Conservation (phyloP, 805 yeast species). For the Cyberlindnera mrakii region DNA sequence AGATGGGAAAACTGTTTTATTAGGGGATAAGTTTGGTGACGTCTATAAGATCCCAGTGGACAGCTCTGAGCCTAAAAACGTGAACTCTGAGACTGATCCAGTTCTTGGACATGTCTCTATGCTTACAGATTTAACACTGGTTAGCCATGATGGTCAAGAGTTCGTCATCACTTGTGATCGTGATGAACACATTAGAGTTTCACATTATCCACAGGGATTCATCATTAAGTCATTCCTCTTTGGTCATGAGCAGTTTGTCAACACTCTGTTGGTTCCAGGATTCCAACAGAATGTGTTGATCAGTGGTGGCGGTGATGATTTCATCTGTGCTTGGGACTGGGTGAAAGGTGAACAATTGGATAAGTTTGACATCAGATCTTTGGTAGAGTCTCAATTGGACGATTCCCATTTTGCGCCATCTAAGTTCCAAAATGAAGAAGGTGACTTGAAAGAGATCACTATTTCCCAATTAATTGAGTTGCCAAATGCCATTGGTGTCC, state of each 20-base stretch:
- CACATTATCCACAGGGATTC: conserved; percentile 72
- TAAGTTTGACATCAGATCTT: conserved; percentile 41
- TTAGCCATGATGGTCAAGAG: conserved; percentile 35
- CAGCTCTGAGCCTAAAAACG: conserved; percentile 27
- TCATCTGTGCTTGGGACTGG: conserved; percentile 78
- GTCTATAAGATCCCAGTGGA: conserved; percentile 59
- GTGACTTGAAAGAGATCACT: conserved; percentile 39
- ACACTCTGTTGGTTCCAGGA: conserved; percentile 51
- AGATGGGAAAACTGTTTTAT: conserved; percentile 50
- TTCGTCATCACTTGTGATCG: conserved; percentile 79
- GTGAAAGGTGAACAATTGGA: conserved; percentile 36
- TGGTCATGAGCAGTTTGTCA: conserved; percentile 82
- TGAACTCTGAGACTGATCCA: conserved; percentile 51
- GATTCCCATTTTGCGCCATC: conserved; percentile 60
- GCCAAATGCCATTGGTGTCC: conserved; percentile 33
- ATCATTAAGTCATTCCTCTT: conserved; percentile 78
- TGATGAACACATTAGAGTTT: conserved; percentile 90
- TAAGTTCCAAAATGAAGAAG: conserved; percentile 50
- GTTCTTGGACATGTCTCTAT: conserved; percentile 94
- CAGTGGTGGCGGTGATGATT: conserved; percentile 91
- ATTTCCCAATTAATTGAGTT: conserved; percentile 30
- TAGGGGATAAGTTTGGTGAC: conserved; percentile 97
- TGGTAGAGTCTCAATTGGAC: conserved; percentile 38
- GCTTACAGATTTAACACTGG: conserved; percentile 70
- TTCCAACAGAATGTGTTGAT: conserved; percentile 49